Base-by-base conservation (phyloP, 371 early-diverging fungal species). In the Mucor mucedo region DNA sequence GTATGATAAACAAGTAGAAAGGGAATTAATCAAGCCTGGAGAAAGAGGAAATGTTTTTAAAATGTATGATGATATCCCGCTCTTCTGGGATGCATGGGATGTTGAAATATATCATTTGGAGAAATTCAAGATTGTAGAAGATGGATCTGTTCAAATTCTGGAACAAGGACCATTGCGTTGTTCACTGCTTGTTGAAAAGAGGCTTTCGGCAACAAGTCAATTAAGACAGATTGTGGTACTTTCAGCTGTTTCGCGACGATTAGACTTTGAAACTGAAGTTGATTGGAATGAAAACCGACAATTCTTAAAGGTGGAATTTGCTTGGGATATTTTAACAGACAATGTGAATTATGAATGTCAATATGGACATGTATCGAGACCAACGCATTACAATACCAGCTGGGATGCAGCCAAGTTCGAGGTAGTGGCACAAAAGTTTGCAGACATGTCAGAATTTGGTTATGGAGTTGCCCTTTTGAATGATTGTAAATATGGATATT, bases 381-480 rank as follows among this genome's bases (percentile, higher is more conserved):
- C 97, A 0, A 96, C 97, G 2, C 95, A 95, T 57, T 91, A 80
- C 79, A 98, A 97, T 71, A 97, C 92, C 2, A 84, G 88, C 50
- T 95, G 94, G 90, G 96, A 96, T 56, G 73, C 91, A 65, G 96
- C 97, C 27, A 91, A 92, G 58, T 98, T 98, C 71, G 97, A 97
- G 76, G 96, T 96, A 4, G 94, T 94, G 62, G 95, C 89, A 0
- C 98, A 98, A 83, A 94, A 93, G 72, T 97, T 90, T 79, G 95
- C 89, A 5, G 97, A 96, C 61, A 77, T 94, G 16, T 92, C 93
- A 0, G 96, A 98, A 70, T 89, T 79, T 62, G 96, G 95, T 0
- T 95, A 91, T 74, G 98, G 98, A 21, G 90, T 95, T 8, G 88
- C 96, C 0, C 67, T 96, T 38, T 70, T 96, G 59, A 96, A 93